Evolutionary conservation across 306 rosid species (phyloP).

Genomic region (Mimosa pudica): DNA sequence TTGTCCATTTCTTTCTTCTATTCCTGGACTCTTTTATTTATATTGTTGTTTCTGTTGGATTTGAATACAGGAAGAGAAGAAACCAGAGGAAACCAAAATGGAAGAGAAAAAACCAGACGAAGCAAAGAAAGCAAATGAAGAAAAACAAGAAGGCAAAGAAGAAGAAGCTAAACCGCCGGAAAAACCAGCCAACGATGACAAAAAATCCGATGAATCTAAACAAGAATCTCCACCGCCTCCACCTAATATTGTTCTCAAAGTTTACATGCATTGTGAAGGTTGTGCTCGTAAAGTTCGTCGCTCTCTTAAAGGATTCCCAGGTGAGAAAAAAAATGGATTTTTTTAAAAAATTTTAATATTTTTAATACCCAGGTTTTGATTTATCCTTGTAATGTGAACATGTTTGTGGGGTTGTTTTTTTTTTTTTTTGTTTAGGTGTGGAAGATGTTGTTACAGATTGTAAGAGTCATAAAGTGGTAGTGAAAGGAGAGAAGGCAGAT

Average conservation of each 20-base stretch:
- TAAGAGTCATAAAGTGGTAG: slow-evolving; percentile 66
- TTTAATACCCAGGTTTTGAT: background rate
- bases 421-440: slow-evolving; percentile 53
- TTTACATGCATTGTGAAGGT: slow-evolving; percentile 96
- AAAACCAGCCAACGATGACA: slow-evolving; percentile 32
- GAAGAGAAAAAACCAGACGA: slow-evolving; percentile 53
- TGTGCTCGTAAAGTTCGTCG: slow-evolving; percentile 93
- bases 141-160: slow-evolving; percentile 33
- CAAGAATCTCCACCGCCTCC: slow-evolving; percentile 50
- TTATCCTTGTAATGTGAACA: background rate
- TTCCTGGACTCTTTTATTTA: background rate
- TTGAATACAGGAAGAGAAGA: slow-evolving; percentile 63
- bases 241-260: slow-evolving; percentile 75
- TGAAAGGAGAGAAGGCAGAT: slow-evolving; percentile 91
- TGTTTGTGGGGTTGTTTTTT: background rate
- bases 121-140: slow-evolving; percentile 37
- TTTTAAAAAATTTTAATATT: too few species aligned
- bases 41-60: background rate
- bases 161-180: slow-evolving; percentile 22
- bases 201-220: slow-evolving; percentile 29
- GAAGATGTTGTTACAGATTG: slow-evolving; percentile 79
- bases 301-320: slow-evolving; percentile 77
- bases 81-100: slow-evolving; percentile 50
- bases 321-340: slow-evolving; percentile 26
- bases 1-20: background rate